Conservation (phyloP, 805 yeast genomes). For the Pichia californica region DNA sequence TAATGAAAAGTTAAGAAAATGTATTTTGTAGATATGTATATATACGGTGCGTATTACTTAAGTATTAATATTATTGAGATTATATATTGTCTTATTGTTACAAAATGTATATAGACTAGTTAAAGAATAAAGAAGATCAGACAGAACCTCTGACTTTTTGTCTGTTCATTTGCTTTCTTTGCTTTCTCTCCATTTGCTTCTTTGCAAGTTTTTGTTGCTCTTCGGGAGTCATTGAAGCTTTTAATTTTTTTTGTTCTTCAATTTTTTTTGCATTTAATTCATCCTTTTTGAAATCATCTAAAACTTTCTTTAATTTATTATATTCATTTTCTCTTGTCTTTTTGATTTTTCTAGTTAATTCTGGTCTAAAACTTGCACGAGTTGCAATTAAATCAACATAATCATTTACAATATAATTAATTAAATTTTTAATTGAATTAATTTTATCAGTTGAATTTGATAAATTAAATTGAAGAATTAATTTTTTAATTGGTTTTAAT, state of each 20-base stretch:
- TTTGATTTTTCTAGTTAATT: conserved; percentile 67
- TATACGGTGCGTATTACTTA: too few relatives aligned
- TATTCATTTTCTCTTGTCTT: conserved; percentile 73
- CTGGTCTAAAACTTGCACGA: conserved; percentile 58
- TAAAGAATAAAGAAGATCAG: background rate
- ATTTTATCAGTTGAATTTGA: conserved; percentile 46
- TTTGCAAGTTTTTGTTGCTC: conserved; percentile 74
- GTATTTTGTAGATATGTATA: too few relatives aligned
- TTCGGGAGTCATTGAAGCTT: conserved; percentile 62
- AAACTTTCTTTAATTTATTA: conserved; percentile 59
- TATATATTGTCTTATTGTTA: too few relatives aligned
- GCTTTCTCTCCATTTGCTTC: conserved; percentile 76
- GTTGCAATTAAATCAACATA: conserved; percentile 25
- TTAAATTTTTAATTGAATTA: conserved; percentile 47
- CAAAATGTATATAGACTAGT: background rate
- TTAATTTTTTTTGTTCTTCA: conserved; percentile 59
- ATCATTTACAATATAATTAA: conserved; percentile 49
- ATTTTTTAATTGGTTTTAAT: conserved; percentile 45
- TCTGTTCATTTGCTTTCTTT: conserved; percentile 63
- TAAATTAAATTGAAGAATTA: conserved; percentile 48
- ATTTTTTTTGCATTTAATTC: conserved; percentile 63
- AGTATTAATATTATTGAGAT: too few relatives aligned
- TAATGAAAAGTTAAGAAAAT: too few relatives aligned
- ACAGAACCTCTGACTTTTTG: conserved; percentile 39
- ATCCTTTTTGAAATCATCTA: conserved; percentile 62